phyloP scores from a whole-genome alignment of 106 monocot species.

The Acorus calamus region DNA sequence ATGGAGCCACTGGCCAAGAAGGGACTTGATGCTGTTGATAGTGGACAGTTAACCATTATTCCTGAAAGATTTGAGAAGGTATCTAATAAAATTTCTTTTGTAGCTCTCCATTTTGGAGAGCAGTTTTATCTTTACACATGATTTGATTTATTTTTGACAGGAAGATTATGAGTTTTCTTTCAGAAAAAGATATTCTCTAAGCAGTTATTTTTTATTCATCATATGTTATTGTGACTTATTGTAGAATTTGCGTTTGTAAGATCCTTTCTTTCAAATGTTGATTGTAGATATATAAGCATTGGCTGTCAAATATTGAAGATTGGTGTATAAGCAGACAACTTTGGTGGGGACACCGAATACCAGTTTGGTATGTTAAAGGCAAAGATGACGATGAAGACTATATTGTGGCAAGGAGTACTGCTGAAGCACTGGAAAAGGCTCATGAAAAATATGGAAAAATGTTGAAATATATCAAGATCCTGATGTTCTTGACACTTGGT shows the following conservation, averaged over 20 bases:
- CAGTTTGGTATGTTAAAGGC: slow-evolving; percentile 92
- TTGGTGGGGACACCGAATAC: slow-evolving; percentile 99
- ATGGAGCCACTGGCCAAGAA: slow-evolving; percentile 96
- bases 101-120: not conserved
- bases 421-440: slow-evolving; percentile 75
- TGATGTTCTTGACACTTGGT: slow-evolving; percentile 99
- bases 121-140: not conserved
- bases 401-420: slow-evolving; percentile 72
- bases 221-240: too few species aligned
- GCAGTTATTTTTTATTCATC: slow-evolving; percentile 34
- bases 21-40: slow-evolving; percentile 80
- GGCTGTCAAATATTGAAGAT: slow-evolving; percentile 96
- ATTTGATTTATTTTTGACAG: too few species aligned
- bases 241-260: too few species aligned
- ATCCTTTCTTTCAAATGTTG: not conserved
- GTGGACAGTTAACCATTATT: slow-evolving; percentile 64
- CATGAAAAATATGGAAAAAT: slow-evolving; percentile 68
- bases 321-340: slow-evolving; percentile 99
- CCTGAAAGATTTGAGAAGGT: slow-evolving; percentile 99
- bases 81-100: not conserved
- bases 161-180: too few species aligned
- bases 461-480: slow-evolving; percentile 99
- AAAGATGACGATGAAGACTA: slow-evolving; percentile 87
- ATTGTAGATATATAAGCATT: slow-evolving; percentile 82
- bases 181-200: too few species aligned